Evolutionary conservation across 345 rosid species (phyloP).

Genomic region (Garcia nutans): DNA sequence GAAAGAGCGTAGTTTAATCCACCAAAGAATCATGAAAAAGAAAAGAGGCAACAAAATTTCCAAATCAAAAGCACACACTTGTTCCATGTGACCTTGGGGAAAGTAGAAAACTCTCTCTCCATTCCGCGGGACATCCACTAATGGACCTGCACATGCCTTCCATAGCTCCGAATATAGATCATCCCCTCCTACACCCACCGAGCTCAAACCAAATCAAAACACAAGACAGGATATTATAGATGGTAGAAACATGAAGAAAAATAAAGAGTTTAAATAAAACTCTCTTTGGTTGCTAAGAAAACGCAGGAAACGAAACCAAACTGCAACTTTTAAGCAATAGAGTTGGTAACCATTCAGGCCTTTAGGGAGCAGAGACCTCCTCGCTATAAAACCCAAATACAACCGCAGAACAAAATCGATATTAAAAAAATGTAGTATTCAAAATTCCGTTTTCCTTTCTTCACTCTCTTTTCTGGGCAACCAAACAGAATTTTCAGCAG

Average conservation of each 20-base stretch:
- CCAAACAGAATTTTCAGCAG: constrained; percentile 20
- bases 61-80: constrained; percentile 36
- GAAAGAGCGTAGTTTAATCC: background rate
- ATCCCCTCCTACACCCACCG: constrained; percentile 39
- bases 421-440: background rate
- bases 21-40: constrained; percentile 16
- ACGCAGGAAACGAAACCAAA: constrained; percentile 9
- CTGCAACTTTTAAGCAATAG: background rate
- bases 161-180: constrained; percentile 68
- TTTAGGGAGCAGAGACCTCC: background rate
- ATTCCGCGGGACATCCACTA: constrained; percentile 65
- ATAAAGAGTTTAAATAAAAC: background rate
- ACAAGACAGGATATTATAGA: background rate
- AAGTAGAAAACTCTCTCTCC: constrained; percentile 71
- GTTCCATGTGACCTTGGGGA: constrained; percentile 98
- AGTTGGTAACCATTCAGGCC: constrained; percentile 6
- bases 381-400: background rate
- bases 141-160: constrained; percentile 86
- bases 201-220: constrained; percentile 18
- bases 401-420: background rate
- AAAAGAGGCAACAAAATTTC: constrained; percentile 9
- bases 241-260: background rate
- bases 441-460: background rate
- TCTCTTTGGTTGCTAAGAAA: constrained; percentile 24
- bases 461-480: constrained; percentile 11